Conservation (phyloP, 2,329 filamentous ascomycete species). For the Cladophialophora carrionii region DNA sequence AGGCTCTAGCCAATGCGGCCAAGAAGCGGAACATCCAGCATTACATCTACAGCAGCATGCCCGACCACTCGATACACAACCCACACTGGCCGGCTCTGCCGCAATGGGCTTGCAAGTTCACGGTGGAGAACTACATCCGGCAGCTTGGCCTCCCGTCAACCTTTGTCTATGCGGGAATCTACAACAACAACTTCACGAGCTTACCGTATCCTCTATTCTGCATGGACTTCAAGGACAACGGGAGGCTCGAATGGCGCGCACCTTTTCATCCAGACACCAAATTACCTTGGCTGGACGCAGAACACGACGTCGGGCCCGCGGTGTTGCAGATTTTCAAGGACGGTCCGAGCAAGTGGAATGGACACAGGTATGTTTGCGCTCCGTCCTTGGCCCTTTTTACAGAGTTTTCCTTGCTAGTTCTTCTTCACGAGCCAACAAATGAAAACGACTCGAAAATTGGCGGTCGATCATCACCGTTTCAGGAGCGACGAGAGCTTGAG, state of each 20-base stretch:
- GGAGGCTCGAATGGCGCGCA: slow-evolving; percentile 88
- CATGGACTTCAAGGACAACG: slow-evolving; percentile 84
- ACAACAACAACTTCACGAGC: slow-evolving; percentile 99
- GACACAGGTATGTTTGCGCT: slow-evolving; percentile 59
- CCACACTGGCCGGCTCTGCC: slow-evolving; percentile 79
- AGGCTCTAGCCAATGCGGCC: slow-evolving; percentile 84
- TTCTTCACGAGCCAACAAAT: not conserved
- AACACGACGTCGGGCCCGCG: slow-evolving; percentile 92
- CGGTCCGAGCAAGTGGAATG: slow-evolving; percentile 80
- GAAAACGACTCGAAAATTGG: not conserved
- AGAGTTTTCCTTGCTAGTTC: not conserved
- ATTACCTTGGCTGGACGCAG: slow-evolving; percentile 92
- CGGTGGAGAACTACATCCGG: slow-evolving; percentile 87
- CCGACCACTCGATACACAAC: slow-evolving; percentile 83
- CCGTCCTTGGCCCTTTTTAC: not conserved
- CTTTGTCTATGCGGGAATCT: slow-evolving; percentile 95
- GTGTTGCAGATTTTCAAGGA: slow-evolving; percentile 95
- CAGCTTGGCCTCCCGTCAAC: slow-evolving; percentile 82
- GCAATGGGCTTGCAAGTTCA: slow-evolving; percentile 89
- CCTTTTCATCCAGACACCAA: slow-evolving; percentile 89
- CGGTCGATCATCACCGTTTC: slow-evolving; percentile 9
- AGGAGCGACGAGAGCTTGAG: not conserved
- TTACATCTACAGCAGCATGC: slow-evolving; percentile 97
- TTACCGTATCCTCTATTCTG: slow-evolving; percentile 91
- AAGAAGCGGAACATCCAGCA: slow-evolving; percentile 79